phyloP scores from a whole-genome alignment of 2,329 filamentous ascomycete genomes.

The Sphaerulina musiva region DNA sequence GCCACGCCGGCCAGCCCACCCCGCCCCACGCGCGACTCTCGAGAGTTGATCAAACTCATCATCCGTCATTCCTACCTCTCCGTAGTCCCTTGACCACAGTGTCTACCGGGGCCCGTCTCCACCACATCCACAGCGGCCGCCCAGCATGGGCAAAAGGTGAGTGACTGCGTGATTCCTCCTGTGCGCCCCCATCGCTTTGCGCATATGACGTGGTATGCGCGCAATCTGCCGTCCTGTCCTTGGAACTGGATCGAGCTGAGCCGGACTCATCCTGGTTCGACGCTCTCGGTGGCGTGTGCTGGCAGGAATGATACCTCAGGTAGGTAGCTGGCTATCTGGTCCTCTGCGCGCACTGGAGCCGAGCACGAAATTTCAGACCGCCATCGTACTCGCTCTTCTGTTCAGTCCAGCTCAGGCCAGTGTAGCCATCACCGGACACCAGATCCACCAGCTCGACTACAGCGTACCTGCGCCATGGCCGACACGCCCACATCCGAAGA shows the following conservation, averaged over 20 bases:
- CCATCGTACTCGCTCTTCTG: neutral
- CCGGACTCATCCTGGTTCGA: conserved; percentile 7
- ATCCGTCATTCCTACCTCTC: neutral
- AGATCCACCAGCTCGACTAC: neutral
- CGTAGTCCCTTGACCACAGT: neutral
- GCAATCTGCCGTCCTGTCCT: neutral
- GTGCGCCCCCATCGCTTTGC: conserved; percentile 5
- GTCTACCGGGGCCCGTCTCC: neutral
- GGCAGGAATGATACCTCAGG: neutral
- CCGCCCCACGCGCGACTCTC: too few relatives aligned
- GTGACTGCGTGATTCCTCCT: conserved; percentile 15
- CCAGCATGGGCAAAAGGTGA: conserved; percentile 30
- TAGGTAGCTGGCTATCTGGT: neutral
- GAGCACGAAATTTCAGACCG: neutral
- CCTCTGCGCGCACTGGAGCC: neutral
- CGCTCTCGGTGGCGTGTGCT: conserved; percentile 1
- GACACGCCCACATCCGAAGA: conserved; percentile 18
- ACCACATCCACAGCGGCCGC: neutral
- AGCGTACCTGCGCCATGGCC: conserved; percentile 15
- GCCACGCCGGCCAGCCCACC: too few relatives aligned
- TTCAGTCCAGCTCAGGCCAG: neutral
- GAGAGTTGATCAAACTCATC: neutral
- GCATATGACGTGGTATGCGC: conserved; percentile 14
- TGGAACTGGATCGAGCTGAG: neutral
- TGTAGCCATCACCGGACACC: neutral